Conservation (phyloP, 2,329 filamentous ascomycete species). For the Fusarium azukiicola region DNA sequence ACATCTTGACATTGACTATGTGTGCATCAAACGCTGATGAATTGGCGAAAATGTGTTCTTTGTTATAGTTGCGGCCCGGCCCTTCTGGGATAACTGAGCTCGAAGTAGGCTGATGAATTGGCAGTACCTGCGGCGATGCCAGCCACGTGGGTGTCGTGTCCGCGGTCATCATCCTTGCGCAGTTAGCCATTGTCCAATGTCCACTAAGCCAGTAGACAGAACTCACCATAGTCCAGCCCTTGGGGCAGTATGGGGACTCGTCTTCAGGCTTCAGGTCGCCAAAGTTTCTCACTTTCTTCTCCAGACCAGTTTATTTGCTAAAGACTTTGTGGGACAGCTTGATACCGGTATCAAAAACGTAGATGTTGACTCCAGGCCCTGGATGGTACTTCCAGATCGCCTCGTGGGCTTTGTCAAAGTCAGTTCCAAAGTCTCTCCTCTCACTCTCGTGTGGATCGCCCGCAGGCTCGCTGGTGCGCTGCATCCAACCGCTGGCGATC, state of each 20-base stretch:
- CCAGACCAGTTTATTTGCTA: neutral
- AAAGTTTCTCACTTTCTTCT: slow-evolving; percentile 1
- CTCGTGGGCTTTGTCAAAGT: neutral
- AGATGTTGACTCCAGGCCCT: slow-evolving; percentile 6
- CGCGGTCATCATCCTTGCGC: neutral
- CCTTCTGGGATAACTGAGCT: too few relatives aligned
- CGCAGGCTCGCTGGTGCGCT: neutral
- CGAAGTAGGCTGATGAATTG: too few relatives aligned
- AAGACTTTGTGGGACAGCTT: neutral
- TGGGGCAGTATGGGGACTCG: neutral
- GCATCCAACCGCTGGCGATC: neutral
- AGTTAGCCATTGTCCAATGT: neutral
- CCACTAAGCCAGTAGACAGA: neutral
- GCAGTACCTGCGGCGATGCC: too few relatives aligned
- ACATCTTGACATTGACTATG: slow-evolving; percentile 16
- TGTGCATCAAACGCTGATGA: neutral
- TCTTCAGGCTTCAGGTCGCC: slow-evolving; percentile 5
- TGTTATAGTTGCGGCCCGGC: too few relatives aligned
- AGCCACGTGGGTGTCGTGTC: neutral
- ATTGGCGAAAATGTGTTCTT: too few relatives aligned
- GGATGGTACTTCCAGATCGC: neutral
- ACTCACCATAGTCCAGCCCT: neutral
- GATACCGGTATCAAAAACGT: slow-evolving; percentile 2
- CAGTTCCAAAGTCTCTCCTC: neutral
- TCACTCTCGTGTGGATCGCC: neutral